Conservation (phyloP, 2,329 filamentous ascomycete species). For the Calonectria pseudoturangicola region DNA sequence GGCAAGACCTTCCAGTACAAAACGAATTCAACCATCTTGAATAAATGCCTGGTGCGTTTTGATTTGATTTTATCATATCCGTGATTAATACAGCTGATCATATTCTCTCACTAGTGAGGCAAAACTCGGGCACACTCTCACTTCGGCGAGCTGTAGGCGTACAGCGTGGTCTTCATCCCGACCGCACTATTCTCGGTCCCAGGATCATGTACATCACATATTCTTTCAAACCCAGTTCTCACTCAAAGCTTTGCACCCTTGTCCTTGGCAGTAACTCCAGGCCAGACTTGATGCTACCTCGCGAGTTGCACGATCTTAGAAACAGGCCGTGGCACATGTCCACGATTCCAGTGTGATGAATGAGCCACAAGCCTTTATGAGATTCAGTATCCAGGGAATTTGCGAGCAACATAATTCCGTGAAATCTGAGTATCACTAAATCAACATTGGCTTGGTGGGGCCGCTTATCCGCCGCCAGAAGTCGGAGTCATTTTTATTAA, state of each 20-base stretch:
- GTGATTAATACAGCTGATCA: not conserved
- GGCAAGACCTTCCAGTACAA: not conserved
- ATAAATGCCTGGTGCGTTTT: not conserved
- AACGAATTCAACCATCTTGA: not conserved
- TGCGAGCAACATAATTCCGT: not conserved
- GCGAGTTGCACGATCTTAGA: not conserved
- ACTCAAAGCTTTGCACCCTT: not conserved
- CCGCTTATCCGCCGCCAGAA: slow-evolving; percentile 1
- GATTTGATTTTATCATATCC: not conserved
- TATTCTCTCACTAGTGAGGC: not conserved
- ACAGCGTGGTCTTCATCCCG: not conserved
- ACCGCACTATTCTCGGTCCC: not conserved
- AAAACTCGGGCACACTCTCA: not conserved
- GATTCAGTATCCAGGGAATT: not conserved
- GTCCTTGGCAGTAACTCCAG: not conserved
- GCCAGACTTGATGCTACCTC: not conserved
- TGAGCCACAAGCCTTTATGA: slow-evolving; percentile 5
- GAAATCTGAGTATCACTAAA: not conserved
- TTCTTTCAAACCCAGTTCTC: not conserved
- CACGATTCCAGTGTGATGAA: slow-evolving; percentile 1
- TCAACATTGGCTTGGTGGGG: not conserved
- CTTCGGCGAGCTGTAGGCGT: not conserved
- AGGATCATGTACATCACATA: slow-evolving; percentile 5
- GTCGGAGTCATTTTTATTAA: not conserved
- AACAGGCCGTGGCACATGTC: not conserved